These are phyloP conservation scores for Yarrowia sp. DNA, from an alignment of 805 yeast genomes.

Conservation along the genomic window DNA sequence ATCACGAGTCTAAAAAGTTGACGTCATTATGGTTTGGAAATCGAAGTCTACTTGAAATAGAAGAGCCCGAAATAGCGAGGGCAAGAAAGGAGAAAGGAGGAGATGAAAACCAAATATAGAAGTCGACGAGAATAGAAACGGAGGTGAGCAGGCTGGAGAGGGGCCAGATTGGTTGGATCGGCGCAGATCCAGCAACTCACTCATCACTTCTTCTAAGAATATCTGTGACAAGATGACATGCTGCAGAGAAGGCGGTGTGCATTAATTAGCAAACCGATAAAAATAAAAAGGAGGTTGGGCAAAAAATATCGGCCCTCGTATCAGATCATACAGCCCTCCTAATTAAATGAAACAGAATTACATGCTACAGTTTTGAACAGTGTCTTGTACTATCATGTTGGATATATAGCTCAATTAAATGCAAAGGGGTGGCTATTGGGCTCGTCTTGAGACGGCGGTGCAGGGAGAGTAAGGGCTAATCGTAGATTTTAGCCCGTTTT, in stretches of 20 bases:
- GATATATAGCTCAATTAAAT: slow-evolving; percentile 6
- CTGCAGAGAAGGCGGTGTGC: neutral
- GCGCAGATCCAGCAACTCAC: neutral
- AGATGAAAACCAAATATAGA: neutral
- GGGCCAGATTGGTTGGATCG: neutral
- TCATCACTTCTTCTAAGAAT: too few relatives aligned
- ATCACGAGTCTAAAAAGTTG: neutral
- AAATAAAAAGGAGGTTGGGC: too few relatives aligned
- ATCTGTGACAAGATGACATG: neutral
- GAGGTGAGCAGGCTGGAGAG: neutral
- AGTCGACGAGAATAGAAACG: slow-evolving; percentile 15
- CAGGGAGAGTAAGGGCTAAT: neutral
- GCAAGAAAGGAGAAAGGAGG: neutral
- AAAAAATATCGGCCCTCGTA: too few relatives aligned
- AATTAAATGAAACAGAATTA: neutral
- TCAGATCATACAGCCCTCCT: too few relatives aligned
- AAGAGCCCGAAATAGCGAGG: neutral
- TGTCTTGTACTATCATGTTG: neutral
- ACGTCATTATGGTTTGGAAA: slow-evolving; percentile 8
- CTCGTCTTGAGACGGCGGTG: neutral
- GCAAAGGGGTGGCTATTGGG: slow-evolving; percentile 22
- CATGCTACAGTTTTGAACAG: neutral
- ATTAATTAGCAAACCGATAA: neutral
- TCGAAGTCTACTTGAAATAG: neutral
- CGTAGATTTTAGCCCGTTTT: neutral